Evolutionary conservation across 2,329 filamentous ascomycete genomes (phyloP).

Genomic region (Alternaria solani): DNA sequence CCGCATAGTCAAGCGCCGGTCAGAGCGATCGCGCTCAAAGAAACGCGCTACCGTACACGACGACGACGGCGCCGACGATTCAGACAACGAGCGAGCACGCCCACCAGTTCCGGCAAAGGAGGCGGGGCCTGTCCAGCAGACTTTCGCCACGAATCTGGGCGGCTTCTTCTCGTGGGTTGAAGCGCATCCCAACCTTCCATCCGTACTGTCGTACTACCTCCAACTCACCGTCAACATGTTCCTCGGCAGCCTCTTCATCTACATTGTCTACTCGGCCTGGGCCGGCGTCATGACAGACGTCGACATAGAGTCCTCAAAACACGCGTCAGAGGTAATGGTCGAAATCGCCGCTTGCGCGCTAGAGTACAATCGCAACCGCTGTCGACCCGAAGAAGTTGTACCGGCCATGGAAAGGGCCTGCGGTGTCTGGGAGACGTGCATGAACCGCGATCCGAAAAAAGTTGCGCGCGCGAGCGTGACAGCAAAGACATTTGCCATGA

Average conservation of each 20-base stretch:
- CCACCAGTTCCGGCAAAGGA: conserved; percentile 4
- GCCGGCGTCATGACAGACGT: conserved; percentile 78
- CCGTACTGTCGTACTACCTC: conserved; percentile 71
- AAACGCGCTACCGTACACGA: conserved; percentile 27
- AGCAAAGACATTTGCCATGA: conserved; percentile 87
- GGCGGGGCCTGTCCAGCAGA: conserved; percentile 24
- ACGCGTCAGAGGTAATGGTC: conserved; percentile 72
- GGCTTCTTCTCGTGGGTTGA: conserved; percentile 69
- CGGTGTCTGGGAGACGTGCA: conserved; percentile 83
- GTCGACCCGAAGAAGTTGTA: conserved; percentile 69
- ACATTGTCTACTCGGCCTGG: conserved; percentile 74
- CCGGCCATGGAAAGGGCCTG: conserved; percentile 79
- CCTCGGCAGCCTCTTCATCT: conserved; percentile 66
- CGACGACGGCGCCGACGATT: conserved; percentile 34
- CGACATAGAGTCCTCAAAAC: conserved; percentile 72
- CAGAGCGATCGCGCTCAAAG: conserved; percentile 35
- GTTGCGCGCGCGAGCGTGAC: conserved; percentile 82
- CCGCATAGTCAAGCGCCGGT: conserved; percentile 46
- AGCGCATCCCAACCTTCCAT: conserved; percentile 69
- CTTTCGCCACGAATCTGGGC: conserved; percentile 47
- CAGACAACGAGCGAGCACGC: conserved; percentile 29
- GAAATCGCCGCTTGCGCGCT: conserved; percentile 77
- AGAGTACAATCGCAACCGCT: conserved; percentile 79
- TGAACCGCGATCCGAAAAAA: conserved; percentile 80
- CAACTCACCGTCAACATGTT: conserved; percentile 72